These are phyloP conservation scores for Pascua guehoae DNA, from an alignment of 1,284 basidiomycete genomes.

Conservation along the genomic window DNA sequence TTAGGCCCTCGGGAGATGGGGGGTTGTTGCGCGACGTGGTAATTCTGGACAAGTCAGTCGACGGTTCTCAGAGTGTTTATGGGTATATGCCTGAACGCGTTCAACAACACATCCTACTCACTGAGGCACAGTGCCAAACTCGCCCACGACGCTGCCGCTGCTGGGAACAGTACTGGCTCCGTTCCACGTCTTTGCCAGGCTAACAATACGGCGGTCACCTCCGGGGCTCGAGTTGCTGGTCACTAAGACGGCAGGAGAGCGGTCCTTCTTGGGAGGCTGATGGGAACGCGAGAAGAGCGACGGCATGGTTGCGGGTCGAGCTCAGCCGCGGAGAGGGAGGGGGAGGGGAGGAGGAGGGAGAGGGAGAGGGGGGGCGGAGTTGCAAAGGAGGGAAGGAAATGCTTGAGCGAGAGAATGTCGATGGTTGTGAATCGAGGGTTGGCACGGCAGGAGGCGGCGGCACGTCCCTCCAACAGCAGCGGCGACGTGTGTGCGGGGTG, in stretches of 20 bases:
- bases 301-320: slow-evolving; percentile 10
- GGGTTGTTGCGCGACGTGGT: neutral
- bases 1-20: neutral
- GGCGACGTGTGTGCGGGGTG: no score
- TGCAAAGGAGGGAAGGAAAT: neutral
- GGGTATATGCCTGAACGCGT: no score
- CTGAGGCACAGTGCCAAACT: slow-evolving; percentile 20
- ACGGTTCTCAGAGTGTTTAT: no score
- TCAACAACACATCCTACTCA: slow-evolving; percentile 4
- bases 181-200: slow-evolving; percentile 21
- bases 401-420: neutral
- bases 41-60: no score
- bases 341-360: neutral
- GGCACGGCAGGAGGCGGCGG: neutral
- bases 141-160: slow-evolving; percentile 8
- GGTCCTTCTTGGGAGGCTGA: slow-evolving; percentile 19
- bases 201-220: slow-evolving; percentile 12
- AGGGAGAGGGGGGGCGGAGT: neutral
- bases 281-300: slow-evolving; percentile 24
- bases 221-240: slow-evolving; percentile 1
- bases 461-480: no score
- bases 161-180: slow-evolving; percentile 5
- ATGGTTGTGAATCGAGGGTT: neutral
- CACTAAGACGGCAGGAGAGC: slow-evolving; percentile 15
- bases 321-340: neutral